Percentiles rank a stretch among this genome's conserved stretches.
These are phyloP conservation scores for Fusarium buxicola DNA, from an alignment of 2,329 filamentous ascomycete species.

Conservation along the genomic window DNA sequence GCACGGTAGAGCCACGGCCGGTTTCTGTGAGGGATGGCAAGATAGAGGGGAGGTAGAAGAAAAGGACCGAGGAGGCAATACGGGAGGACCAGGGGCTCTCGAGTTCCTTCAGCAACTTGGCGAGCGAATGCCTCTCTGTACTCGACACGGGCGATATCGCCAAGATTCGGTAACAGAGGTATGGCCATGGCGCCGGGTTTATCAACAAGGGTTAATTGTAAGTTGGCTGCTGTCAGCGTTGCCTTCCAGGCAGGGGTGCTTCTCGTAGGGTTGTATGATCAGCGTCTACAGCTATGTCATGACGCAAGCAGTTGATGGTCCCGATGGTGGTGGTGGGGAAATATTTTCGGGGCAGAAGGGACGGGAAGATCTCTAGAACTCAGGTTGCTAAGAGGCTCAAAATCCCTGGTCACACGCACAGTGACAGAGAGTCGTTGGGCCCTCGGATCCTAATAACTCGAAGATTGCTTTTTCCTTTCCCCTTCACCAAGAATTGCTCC, in stretches of 20 bases:
- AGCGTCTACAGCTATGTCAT: constrained; percentile 22
- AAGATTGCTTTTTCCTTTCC: not conserved
- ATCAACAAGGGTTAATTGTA: constrained; percentile 5
- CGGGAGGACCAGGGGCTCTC: constrained; percentile 64
- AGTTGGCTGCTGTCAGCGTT: not conserved
- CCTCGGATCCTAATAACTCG: not conserved
- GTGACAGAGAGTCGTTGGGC: not conserved
- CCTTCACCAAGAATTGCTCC: not conserved
- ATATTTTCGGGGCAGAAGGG: constrained; percentile 3
- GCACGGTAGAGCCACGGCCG: constrained; percentile 63
- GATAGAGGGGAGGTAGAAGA: constrained; percentile 64
- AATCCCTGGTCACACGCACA: constrained; percentile 14
- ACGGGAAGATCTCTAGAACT: not conserved
- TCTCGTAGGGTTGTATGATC: constrained; percentile 24
- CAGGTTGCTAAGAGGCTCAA: constrained; percentile 7
- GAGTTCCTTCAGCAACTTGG: constrained; percentile 52
- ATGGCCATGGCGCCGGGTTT: constrained; percentile 16
- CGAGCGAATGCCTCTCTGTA: constrained; percentile 54
- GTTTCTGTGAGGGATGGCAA: constrained; percentile 65
- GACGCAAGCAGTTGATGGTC: constrained; percentile 14
- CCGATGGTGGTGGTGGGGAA: constrained; percentile 23
- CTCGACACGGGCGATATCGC: constrained; percentile 44
- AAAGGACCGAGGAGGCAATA: constrained; percentile 61
- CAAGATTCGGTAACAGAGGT: constrained; percentile 35
- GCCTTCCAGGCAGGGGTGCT: not conserved